Evolutionary conservation across 1,284 basidiomycete species (phyloP).

Genomic region (Leccinum fuscescens): DNA sequence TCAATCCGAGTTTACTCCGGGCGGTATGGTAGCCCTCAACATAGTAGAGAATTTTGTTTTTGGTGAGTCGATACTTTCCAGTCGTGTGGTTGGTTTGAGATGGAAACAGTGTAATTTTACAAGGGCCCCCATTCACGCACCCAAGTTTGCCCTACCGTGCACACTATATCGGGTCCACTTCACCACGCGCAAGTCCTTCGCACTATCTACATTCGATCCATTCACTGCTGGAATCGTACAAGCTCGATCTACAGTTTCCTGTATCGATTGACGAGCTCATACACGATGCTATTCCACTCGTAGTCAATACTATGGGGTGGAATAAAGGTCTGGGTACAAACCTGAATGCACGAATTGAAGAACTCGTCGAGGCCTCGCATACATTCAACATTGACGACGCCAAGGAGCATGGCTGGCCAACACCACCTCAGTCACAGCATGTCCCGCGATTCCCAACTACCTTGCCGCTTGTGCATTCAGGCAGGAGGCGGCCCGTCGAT

Average conservation of each 20-base stretch:
- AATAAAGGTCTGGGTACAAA: too few relatives aligned
- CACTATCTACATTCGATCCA: conserved; percentile 74
- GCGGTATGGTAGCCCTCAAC: conserved; percentile 82
- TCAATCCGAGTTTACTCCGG: conserved; percentile 91
- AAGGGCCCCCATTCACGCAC: conserved; percentile 87
- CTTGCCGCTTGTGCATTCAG: too few relatives aligned
- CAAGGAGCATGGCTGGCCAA: too few relatives aligned
- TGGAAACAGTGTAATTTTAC: background rate
- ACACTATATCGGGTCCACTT: conserved; percentile 81
- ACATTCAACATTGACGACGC: too few relatives aligned
- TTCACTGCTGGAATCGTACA: conserved; percentile 70
- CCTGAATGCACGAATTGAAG: too few relatives aligned
- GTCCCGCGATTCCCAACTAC: too few relatives aligned
- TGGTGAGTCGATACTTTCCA: conserved; percentile 45
- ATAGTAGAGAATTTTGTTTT: conserved; percentile 68
- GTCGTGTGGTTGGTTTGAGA: conserved; percentile 1
- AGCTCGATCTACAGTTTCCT: conserved; percentile 43
- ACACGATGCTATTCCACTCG: too few relatives aligned
- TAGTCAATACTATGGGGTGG: too few relatives aligned
- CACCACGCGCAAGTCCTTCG: conserved; percentile 78
- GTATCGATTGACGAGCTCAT: too few relatives aligned
- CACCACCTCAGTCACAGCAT: too few relatives aligned
- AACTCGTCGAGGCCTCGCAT: too few relatives aligned
- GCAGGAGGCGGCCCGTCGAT: too few relatives aligned
- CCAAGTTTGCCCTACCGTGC: conserved; percentile 68